These are phyloP conservation scores for Blastobotrys serpentis DNA, from an alignment of 1,139 yeast species.

Conservation along the genomic window DNA sequence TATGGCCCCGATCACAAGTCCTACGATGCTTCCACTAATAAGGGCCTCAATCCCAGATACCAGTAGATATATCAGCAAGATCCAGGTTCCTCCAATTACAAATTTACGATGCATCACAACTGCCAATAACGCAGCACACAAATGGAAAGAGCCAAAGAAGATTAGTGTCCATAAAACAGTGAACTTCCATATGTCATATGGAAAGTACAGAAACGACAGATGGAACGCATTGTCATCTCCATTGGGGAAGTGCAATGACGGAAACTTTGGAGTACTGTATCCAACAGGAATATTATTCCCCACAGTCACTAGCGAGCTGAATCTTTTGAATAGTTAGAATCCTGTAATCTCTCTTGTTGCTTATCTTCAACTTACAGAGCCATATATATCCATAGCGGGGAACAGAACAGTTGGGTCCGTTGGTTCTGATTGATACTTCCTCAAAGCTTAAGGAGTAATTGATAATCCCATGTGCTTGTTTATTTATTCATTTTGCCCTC, in stretches of 20 bases:
- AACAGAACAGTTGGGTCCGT: not conserved
- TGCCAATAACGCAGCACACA: conserved; percentile 65
- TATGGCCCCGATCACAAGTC: conserved; percentile 63
- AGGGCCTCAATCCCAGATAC: conserved; percentile 66
- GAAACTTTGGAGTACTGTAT: conserved; percentile 74
- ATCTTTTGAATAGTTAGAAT: conserved; percentile 1
- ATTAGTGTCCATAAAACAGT: conserved; percentile 80
- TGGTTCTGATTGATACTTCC: not conserved
- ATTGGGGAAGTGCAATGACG: conserved; percentile 75
- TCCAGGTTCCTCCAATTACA: conserved; percentile 42
- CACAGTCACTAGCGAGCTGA: conserved; percentile 26
- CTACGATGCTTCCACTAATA: conserved; percentile 70
- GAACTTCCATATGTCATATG: conserved; percentile 78
- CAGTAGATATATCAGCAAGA: conserved; percentile 39
- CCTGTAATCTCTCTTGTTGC: no score
- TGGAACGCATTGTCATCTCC: conserved; percentile 43
- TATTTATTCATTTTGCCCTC: not conserved
- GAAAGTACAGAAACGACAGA: conserved; percentile 62
- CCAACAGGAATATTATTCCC: conserved; percentile 63
- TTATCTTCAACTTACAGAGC: conserved; percentile 10
- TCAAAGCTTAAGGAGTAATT: no score
- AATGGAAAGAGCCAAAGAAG: conserved; percentile 58
- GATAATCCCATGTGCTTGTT: no score
- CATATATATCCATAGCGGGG: conserved; percentile 5
- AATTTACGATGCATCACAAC: conserved; percentile 48